Evolutionary conservation across 352 stramenopile genomes (phyloP).

Genomic region (Blastocystis sp.): DNA sequence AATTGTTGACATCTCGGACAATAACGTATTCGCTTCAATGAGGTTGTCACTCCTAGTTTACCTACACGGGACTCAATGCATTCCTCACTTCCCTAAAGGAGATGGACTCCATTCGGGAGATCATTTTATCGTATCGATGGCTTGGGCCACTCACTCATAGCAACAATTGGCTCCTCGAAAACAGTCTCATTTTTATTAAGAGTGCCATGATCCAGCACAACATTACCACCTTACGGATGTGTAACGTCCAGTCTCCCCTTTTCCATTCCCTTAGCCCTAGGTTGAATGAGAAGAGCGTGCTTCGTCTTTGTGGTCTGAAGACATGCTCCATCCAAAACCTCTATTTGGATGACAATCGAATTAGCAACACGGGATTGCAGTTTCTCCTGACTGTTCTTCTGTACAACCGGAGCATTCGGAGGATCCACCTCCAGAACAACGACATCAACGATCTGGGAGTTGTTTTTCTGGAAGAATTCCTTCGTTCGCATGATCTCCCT

Average conservation of each 20-base stretch:
- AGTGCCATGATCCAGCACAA: neutral
- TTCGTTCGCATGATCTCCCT: too few relatives aligned
- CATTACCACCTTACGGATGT: slow-evolving; percentile 29
- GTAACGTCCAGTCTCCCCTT: slow-evolving; percentile 26
- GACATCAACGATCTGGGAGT: slow-evolving; percentile 36
- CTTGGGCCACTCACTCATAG: neutral
- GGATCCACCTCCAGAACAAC: slow-evolving; percentile 27
- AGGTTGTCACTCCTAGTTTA: slow-evolving; percentile 18
- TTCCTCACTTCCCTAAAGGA: neutral
- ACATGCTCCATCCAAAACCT: neutral
- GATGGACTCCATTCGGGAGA: neutral
- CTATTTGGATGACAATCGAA: slow-evolving; percentile 50
- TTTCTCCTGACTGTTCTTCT: slow-evolving; percentile 35
- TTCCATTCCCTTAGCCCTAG: neutral
- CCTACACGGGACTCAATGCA: neutral
- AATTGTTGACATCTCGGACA: slow-evolving; percentile 43
- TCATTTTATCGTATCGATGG: slow-evolving; percentile 6
- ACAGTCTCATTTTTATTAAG: slow-evolving; percentile 22
- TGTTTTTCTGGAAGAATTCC: neutral
- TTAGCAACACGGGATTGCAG: slow-evolving; percentile 21
- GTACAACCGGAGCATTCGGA: neutral
- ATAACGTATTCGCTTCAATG: slow-evolving; percentile 3
- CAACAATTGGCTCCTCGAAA: slow-evolving; percentile 49
- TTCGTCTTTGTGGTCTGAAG: neutral
- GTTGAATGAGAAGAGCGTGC: slow-evolving; percentile 5